These are phyloP conservation scores for Monosporozyma aquatica DNA, from an alignment of 805 yeast genomes.

Conservation along the genomic window DNA sequence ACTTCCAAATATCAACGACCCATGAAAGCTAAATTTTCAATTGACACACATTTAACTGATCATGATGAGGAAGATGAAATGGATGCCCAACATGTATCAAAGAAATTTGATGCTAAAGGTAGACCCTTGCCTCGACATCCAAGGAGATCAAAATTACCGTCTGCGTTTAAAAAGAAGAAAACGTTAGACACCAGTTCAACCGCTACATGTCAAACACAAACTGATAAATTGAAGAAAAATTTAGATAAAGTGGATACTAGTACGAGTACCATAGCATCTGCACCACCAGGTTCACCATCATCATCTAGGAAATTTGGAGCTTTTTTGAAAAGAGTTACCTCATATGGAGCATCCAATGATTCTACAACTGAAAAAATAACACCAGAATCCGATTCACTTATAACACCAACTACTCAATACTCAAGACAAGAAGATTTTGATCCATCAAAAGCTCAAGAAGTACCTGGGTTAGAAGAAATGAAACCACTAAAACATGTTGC, in stretches of 20 bases:
- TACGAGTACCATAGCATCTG: background rate
- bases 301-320: constrained; percentile 28
- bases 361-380: constrained; percentile 7
- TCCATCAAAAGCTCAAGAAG: constrained; percentile 15
- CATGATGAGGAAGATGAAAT: constrained; percentile 1
- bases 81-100: background rate
- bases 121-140: constrained; percentile 49
- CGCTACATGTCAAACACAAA: background rate
- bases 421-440: constrained; percentile 8
- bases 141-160: constrained; percentile 36
- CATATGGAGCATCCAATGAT: constrained; percentile 14
- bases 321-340: constrained; percentile 27
- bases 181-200: background rate
- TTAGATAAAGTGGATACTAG: background rate
- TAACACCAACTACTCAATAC: background rate
- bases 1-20: background rate
- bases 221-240: background rate
- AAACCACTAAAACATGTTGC: constrained; percentile 52
- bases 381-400: background rate
- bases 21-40: constrained; percentile 20
- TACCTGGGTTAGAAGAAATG: constrained; percentile 37
- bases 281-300: constrained; percentile 4
- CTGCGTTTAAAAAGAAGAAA: constrained; percentile 32
- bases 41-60: constrained; percentile 9
- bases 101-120: constrained; percentile 32